Evolutionary conservation across 129 eudicot genomes (phyloP).

Genomic region (Gnaphalium uliginosum): DNA sequence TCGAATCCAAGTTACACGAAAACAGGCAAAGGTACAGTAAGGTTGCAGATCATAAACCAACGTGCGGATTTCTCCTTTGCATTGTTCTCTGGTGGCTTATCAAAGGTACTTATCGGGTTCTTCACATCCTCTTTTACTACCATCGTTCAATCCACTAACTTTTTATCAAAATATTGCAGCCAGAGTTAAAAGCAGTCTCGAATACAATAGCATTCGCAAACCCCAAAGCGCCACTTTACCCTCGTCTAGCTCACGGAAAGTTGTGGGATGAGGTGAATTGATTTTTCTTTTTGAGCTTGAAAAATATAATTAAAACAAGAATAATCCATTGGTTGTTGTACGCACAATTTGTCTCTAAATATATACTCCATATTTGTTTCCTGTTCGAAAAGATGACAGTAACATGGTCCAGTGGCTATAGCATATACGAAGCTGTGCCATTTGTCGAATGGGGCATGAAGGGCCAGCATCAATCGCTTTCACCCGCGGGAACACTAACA

Average conservation of each 20-base stretch:
- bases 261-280: conserved; percentile 72
- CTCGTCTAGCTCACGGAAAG: conserved; percentile 79
- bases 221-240: conserved; percentile 79
- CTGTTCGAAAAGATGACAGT: conserved; percentile 65
- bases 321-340: background rate
- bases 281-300: background rate
- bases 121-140: background rate
- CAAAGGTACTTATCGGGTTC: conserved; percentile 39
- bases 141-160: background rate
- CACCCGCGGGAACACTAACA: conserved; percentile 80
- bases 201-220: conserved; percentile 53
- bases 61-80: conserved; percentile 77
- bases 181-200: conserved; percentile 61
- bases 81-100: conserved; percentile 71
- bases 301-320: background rate
- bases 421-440: conserved; percentile 62
- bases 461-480: conserved; percentile 32
- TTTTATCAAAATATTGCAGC: conserved; percentile 43
- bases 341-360: background rate
- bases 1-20: conserved; percentile 44
- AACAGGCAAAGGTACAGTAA: conserved; percentile 58
- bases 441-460: conserved; percentile 57
- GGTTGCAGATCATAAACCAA: conserved; percentile 70
- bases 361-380: background rate
- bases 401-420: conserved; percentile 92